Evolutionary conservation across 352 stramenopile genomes (phyloP), one percentile per base, ranked within the genome.

Genomic region (Globisporangium mamillatum): DNA sequence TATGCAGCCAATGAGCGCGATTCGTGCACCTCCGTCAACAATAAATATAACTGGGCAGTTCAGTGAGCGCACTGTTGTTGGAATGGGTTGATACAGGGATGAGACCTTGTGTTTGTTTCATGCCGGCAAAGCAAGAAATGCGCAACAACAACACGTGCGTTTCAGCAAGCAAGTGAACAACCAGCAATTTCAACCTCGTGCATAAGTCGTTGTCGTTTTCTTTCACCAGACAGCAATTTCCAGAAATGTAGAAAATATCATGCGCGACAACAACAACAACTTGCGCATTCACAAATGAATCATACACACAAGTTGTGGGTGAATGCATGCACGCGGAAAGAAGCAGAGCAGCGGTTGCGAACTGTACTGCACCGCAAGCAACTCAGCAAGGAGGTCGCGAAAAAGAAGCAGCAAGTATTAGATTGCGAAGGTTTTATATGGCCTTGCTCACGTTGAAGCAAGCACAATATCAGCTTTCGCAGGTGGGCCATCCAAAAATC

Each of bases 391-490:
- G 38, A 48, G 38, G 38, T 48, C 38, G 38, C 38, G 25, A n/a
- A 38, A 58, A 59, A n/a, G 53, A 36, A 29, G 24, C 24, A n/a
- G 53, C 25, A 38, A 59, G 14, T 38, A 59, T 24, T 12, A 24
- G 2, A 2, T 24, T 22, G 24, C 53, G 16, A 0, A 24, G 53
- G 53, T 59, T 4, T 59, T 29, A 4, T 12, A 25, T 16, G 53
- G 2, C 25, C 53, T 48, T 48, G n/a, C 53, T n/a, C 53, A 59
- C 25, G 53, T 59, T 59, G 53, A 59, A 59, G 53, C 24, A 58
- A 29, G 24, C 9, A 12, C 1, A 16, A 24, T 59, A 59, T 38
- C 12, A 38, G n/a, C 1, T 34, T 9, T 58, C 22, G 10, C 52
- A 58, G 52, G 24, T 20, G 10, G 0, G 9, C 12, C 50, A 16